Evolutionary conservation across 78 protist species (phyloP).

Genomic region (Diacronema lutheri): DNA sequence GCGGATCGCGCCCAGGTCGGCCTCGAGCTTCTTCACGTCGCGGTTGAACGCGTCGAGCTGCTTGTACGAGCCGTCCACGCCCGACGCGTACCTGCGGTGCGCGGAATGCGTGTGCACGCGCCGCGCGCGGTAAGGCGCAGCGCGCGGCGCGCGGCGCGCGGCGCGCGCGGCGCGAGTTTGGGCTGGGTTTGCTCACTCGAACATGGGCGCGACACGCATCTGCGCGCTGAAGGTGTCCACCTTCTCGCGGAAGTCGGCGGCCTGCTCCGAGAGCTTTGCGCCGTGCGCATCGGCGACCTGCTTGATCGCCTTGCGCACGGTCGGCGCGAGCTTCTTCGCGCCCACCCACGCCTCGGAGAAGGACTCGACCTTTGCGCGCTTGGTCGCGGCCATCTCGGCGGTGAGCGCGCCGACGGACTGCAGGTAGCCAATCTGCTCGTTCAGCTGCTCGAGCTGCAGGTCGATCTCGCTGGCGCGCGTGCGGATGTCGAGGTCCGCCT

Average conservation of each 20-base stretch:
- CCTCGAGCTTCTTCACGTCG: neutral
- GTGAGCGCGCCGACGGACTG: neutral
- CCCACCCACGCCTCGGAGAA: neutral
- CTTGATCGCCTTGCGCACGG: neutral
- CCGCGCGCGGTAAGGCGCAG: no score
- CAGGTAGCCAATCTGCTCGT: neutral
- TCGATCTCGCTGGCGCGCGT: slow-evolving; percentile 6
- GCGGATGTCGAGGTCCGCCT: neutral
- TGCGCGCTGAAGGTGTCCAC: neutral
- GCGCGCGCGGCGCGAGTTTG: no score
- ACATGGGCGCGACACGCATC: neutral
- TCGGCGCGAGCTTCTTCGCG: neutral
- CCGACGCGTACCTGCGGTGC: no score
- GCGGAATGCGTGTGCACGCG: no score
- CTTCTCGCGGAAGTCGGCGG: neutral
- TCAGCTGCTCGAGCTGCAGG: neutral
- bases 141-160: no score
- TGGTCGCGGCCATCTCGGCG: neutral
- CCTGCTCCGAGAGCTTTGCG: neutral
- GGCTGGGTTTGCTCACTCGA: neutral
- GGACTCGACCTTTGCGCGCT: neutral
- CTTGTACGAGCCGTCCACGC: neutral
- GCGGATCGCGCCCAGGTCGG: neutral
- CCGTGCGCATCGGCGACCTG: slow-evolving; percentile 4
- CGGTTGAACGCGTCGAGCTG: neutral